Evolutionary conservation across 2,329 filamentous ascomycete species (phyloP), one percentile per base, ranked within the genome.

Genomic region (Colletotrichum agaves): DNA sequence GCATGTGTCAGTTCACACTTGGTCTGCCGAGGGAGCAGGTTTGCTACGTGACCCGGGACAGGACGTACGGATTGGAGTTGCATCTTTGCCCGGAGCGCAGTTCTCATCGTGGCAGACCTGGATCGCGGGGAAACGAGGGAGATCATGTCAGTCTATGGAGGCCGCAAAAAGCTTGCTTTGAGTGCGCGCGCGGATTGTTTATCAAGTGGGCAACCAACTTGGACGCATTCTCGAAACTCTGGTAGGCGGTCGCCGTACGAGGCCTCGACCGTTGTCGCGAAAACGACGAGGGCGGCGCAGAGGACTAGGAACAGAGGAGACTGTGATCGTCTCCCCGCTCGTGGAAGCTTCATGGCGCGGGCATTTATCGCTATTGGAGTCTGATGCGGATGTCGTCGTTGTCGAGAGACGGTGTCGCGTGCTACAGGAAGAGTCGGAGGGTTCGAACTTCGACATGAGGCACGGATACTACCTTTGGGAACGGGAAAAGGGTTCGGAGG

Each of bases 141-240:
- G 27, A 56, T 13, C 50, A 55, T 44, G 27, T 65, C 23, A 70
- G 67, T 63, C 59, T 35, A 17, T 10, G 49, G 35, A 39, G 4
- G 43, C 27, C 37, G 21, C 47, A 15, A 27, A 46, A 35, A 47
- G 15, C 11, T 57, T 27, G 27, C 8, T n/a, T 56, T 15, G 35
- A 46, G 27, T 10, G 47, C 44, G 44, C 39, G 39, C 33, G 53
- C 31, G 53, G 21, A 47, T 39, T 75, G 12, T 67, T 37, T 27
- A 21, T 23, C 39, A 39, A 52, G 60, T 37, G 35, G 35, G 35
- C 11, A 37, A 79, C 82, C 71, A 83, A 97, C 95, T 84, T 93
- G 81, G 60, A 98, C 88, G 78, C 96, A 99, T 78, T 94, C 85
- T 76, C 85, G 87, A 78, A 99, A 99, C 75, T 97, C 94, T 17